Conservation (phyloP, 345 rosid species). For the Brassica cretica region DNA sequence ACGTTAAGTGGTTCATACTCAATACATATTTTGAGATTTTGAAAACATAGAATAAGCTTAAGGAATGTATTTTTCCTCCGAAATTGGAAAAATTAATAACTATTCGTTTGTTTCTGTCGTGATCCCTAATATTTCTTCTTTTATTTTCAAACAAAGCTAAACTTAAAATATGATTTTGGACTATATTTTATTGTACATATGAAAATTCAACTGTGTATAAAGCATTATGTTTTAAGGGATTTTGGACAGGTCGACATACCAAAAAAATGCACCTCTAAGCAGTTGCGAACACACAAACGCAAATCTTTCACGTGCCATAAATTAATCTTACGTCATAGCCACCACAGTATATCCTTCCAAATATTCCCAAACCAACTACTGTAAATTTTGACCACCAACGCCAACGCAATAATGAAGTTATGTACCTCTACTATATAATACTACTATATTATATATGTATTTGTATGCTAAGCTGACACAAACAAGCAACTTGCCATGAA, state of each 20-base stretch:
- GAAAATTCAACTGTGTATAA: no score
- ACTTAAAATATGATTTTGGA: no score
- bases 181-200: no score
- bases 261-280: constrained; percentile 21
- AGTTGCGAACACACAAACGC: constrained; percentile 3
- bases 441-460: background rate
- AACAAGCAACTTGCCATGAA: constrained; percentile 18
- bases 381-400: constrained; percentile 22
- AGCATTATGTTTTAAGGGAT: background rate
- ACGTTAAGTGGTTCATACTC: no score
- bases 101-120: no score
- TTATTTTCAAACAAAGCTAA: no score
- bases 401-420: background rate
- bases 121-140: no score
- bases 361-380: background rate
- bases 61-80: no score
- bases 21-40: no score
- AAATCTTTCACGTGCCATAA: constrained; percentile 39
- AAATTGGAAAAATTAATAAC: no score
- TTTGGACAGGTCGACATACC: constrained; percentile 35
- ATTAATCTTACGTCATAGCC: constrained; percentile 7
- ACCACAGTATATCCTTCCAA: constrained; percentile 30
- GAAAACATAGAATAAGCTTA: no score
- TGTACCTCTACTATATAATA: background rate
- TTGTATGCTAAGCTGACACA: constrained; percentile 7